Evolutionary conservation across 495 filamentous ascomycete genomes (phyloP), one percentile per base, ranked within the genome.

Genomic region (Evansstolkia leycettana): DNA sequence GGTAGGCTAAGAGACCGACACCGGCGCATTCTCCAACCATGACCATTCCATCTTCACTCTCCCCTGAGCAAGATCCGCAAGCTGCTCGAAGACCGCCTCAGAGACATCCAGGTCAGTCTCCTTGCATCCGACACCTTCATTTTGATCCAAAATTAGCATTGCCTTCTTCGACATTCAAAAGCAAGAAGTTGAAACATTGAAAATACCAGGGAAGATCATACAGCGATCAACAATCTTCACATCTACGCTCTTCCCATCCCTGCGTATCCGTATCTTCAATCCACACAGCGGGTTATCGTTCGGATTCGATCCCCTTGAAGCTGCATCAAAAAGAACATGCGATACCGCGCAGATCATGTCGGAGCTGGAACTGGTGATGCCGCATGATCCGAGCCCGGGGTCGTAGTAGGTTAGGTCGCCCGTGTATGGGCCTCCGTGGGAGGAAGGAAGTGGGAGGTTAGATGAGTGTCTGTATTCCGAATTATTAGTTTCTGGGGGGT

Each of bases 191-290:
- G 15, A 17, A 16, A 26, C 17, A 36, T 7, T 16, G 17, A 17
- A 20, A 23, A 7, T 11, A 44, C n/a, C 41, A 25, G 24, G 27
- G 18, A 16, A 9, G 2, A 17, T 19, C 10, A 47, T 65, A 58
- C 84, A 89, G 20, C 82, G 60, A 62, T 90, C 84, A 10, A 85
- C 80, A 0, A 92, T 75, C 27, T 53, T 76, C 3, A 86, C 72
- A 50, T 80, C 76, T 0, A 82, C 62, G 25, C 65, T 74, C 15
- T 50, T 50, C n/a, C 63, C 67, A 19, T 65, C 57, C 17, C 75
- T 52, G 28, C 53, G 57, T 5, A 80, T 60, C 32, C 77, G 54
- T 4, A 92, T 61, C 47, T 62, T 73, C 48, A 62, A 52, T 2
- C 78, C 80, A 41, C 84, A 90, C 0, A 88, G 50, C 8, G 75